Conservation (phyloP, 2,329 filamentous ascomycete genomes). For the Lachnum nothofagi region DNA sequence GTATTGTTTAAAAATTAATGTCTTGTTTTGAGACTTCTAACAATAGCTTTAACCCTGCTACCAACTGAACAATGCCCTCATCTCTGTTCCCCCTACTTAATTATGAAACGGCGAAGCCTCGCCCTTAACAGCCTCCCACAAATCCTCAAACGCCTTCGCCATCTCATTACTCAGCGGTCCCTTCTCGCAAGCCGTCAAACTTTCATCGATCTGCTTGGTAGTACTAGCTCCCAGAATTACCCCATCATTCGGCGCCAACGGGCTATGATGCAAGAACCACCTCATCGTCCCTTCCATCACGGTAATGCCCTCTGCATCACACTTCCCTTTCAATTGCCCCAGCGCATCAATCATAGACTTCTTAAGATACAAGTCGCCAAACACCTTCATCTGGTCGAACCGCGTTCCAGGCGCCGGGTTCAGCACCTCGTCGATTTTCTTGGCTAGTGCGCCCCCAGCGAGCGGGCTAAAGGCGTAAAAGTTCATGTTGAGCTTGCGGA, state of each 20-base stretch:
- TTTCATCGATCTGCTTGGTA: conserved; percentile 3
- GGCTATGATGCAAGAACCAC: conserved; percentile 6
- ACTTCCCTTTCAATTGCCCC: not conserved
- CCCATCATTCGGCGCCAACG: conserved; percentile 1
- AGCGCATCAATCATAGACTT: conserved; percentile 1
- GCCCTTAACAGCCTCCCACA: not conserved
- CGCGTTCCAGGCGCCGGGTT: conserved; percentile 3
- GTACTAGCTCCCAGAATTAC: conserved; percentile 3
- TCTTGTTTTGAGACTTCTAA: no score
- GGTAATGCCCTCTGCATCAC: conserved; percentile 1
- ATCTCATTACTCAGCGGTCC: not conserved
- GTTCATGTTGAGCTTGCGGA: conserved; percentile 53
- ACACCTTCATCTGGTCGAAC: conserved; percentile 6
- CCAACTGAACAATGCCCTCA: no score
- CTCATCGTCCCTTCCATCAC: conserved; percentile 6
- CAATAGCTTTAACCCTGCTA: no score
- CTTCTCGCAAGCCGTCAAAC: conserved; percentile 1
- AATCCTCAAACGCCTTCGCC: conserved; percentile 1
- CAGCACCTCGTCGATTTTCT: not conserved
- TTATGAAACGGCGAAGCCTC: not conserved
- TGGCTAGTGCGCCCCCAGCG: conserved; percentile 54
- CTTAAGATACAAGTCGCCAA: conserved; percentile 4
- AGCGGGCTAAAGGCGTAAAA: conserved; percentile 58
- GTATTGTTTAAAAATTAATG: no score
- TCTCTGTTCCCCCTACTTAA: not conserved